Base-by-base conservation (phyloP, 805 yeast genomes). In the Scheffersomyces coipomensis region DNA sequence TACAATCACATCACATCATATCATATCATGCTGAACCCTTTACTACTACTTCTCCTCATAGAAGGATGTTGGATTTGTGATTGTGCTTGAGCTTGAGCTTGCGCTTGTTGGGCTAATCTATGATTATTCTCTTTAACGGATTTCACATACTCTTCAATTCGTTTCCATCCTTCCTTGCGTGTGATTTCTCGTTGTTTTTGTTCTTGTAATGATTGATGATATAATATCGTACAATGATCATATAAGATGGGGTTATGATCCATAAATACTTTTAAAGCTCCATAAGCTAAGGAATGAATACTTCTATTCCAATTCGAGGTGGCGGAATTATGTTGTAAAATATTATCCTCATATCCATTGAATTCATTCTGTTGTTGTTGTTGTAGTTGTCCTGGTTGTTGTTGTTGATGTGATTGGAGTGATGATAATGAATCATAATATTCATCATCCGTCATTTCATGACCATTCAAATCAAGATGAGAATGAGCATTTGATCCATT, bases 211-310 rank as follows among this genome's bases (percentile, higher is more conserved):
- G 86, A 81, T 51, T 88, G 88, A 51, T 88, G 84, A 61, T 89
- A 89, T 46, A 87, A 64, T 52, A 87, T 76, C n/a, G 95, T 85
- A 58, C 98, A 91, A 57, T 89, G 90, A 59, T 90, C 97, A 63
- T 88, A 93, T 19, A 91, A 71, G 7, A 83, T 82, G 12, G 96
- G 95, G 60, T 90, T 90, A 37, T 93, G 84, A 55, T 91, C 97
- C 81, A 90, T 80, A 56, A 93, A 90, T 40, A 88, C 84, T 60
- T 89, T 89, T 52, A 93, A 72, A 0, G 98, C 97, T 42, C 85
- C 86, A 66, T 80, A 89, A 2, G 96, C 95, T 73, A 91, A 78
- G 35, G 88, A 81, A 49, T 91, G 93, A 32, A 93, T 90, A 27
- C 96, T 88, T 53, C 93, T 78, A 62, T 93, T 93, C 99, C 99